Percentiles rank a stretch among this genome's conserved stretches.
Conservation (phyloP, 2,329 filamentous ascomycete genomes). For the Nakataea oryzae region DNA sequence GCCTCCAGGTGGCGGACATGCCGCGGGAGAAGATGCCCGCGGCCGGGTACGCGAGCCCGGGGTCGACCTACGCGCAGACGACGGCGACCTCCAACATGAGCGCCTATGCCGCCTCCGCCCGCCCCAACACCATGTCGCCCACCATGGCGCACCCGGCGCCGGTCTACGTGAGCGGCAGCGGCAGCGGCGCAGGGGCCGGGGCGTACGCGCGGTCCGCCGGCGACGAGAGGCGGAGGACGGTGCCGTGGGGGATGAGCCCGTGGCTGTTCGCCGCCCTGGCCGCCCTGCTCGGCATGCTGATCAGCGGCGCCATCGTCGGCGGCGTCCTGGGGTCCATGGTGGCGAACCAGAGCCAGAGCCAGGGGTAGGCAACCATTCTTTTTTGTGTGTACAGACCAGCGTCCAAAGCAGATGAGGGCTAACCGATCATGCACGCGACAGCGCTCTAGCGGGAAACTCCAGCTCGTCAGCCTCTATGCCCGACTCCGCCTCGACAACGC, state of each 20-base stretch:
- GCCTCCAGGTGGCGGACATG: neutral
- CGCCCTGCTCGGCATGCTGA: neutral
- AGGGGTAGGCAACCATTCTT: neutral
- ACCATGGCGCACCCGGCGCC: too few species aligned
- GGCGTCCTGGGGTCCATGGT: neutral
- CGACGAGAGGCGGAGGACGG: neutral
- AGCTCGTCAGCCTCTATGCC: neutral
- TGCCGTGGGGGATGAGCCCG: neutral
- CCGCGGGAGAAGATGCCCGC: neutral
- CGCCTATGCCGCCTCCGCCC: neutral
- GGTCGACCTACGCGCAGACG: neutral
- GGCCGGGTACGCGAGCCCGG: neutral
- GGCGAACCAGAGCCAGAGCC: neutral
- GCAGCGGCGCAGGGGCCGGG: neutral
- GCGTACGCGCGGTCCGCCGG: too few species aligned
- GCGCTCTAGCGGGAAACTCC: neutral
- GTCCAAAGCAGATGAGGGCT: neutral
- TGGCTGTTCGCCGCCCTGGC: slow-evolving; percentile 1
- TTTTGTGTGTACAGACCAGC: neutral
- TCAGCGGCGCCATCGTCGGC: neutral
- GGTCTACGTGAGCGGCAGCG: too few species aligned
- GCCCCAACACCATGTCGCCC: neutral
- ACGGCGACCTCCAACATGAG: neutral
- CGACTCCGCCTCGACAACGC: neutral
- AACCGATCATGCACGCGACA: neutral